phyloP scores from a whole-genome alignment of 2,329 filamentous ascomycete genomes.

The Sporothrix curviconia region DNA sequence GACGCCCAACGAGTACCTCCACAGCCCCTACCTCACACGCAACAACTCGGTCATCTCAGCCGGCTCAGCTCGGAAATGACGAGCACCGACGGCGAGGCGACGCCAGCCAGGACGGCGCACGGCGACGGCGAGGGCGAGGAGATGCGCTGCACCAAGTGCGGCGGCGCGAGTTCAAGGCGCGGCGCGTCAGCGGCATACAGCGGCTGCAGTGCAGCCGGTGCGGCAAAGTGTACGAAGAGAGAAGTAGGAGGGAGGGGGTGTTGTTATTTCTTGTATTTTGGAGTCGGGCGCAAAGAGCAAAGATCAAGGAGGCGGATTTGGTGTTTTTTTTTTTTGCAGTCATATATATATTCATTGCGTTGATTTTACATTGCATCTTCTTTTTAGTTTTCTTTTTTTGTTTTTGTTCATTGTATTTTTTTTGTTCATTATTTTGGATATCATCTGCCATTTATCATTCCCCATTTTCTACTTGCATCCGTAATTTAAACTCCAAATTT shows the following conservation, averaged over 20 bases:
- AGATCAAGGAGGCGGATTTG: too few relatives aligned
- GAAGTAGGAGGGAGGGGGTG: neutral
- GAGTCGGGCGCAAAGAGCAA: too few relatives aligned
- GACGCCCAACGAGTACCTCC: neutral
- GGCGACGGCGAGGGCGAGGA: slow-evolving; percentile 22
- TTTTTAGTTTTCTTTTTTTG: too few relatives aligned
- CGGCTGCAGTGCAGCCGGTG: slow-evolving; percentile 57
- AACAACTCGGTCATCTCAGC: slow-evolving; percentile 41
- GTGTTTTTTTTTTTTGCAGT: too few relatives aligned
- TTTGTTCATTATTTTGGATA: too few relatives aligned
- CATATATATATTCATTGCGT: too few relatives aligned
- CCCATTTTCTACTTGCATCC: neutral
- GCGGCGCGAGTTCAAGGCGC: slow-evolving; percentile 57
- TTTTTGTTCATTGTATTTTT: too few relatives aligned
- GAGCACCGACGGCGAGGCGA: slow-evolving; percentile 27
- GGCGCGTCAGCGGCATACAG: slow-evolving; percentile 46
- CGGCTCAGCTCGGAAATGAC: slow-evolving; percentile 51
- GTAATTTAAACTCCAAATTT: neutral
- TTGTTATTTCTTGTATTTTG: neutral
- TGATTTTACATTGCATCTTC: too few relatives aligned
- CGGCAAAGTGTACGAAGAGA: slow-evolving; percentile 26
- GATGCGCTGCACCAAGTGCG: slow-evolving; percentile 52
- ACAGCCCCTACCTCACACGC: slow-evolving; percentile 9
- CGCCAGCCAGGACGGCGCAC: neutral
- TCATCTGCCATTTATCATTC: too few relatives aligned